Base-by-base conservation (phyloP, 2,329 filamentous ascomycete genomes). In the Ceratocystis alfenasii region DNA sequence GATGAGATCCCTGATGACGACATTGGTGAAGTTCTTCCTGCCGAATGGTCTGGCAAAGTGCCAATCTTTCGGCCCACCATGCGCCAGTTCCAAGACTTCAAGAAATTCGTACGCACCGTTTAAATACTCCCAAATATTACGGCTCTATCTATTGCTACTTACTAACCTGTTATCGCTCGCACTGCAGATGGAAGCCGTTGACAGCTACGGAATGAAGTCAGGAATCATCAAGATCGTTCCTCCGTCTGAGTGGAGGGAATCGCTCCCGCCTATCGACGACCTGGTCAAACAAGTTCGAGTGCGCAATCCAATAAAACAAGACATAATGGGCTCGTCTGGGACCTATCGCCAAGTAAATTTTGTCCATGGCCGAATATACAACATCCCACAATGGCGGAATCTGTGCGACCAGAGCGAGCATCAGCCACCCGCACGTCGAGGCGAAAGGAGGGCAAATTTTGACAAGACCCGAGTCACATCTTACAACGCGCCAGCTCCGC, bases 311-410 rank as follows among this genome's bases (percentile, higher is more conserved):
- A 97, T 99, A 74, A 96, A 91, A 73, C 94, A 99, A 75, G 94
- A 99, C 72, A 99, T 99, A 72, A 93, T 95, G 80, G 94, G 94
- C 53, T 90, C 89, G 63, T 90, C 93, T 73, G 95, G 94, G 66
- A 95, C 90, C 66, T 99, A 96, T 74, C 93, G 93, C 45, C 94
- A 99, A 75, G 90, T 94, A 72, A 99, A 99, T 73, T 92, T 99
- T 68, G 87, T 97, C 72, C 95, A 96, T 76, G 90, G 95, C 74
- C 84, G 94, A 74, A 91, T 91, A 15, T 99, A 99, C 78, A 99
- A 96, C 71, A 80, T 99, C 3, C 93, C 93, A 0, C 92, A 99
- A 75, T 99, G 94, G 94, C 90, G 91, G 70, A 84, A 89, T 65
- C 81, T 97, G 48, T 96, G 92, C 74, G 89, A 96, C 69, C 91